Evolutionary conservation across 2,329 filamentous ascomycete species (phyloP), one percentile per base, ranked within the genome.

Genomic region (Lithohypha guttulata): DNA sequence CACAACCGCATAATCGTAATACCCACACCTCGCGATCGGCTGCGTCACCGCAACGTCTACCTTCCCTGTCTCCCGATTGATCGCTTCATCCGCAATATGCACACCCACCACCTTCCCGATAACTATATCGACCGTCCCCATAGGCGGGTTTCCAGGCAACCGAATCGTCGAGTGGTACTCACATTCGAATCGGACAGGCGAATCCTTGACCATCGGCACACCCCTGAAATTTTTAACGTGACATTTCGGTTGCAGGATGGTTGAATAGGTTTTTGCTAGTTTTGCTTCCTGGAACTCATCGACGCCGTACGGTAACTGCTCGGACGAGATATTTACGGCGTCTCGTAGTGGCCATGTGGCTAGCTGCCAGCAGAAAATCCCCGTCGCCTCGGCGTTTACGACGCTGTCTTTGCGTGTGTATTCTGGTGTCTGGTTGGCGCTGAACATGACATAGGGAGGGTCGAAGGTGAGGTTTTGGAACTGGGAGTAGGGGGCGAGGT

Each of bases 381-480:
- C 71, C 0, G 71, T 74, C 4, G 60, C 47, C 52, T 77, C 71
- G 46, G 61, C 68, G 53, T 78, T 78, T 49, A 59, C 54, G 21
- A 73, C 70, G 0, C 67, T 75, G 55, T 78, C 72, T 52, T 78
- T 78, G 42, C 68, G 66, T 0, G 49, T 36, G 2, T 51, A 52
- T 6, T 55, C 46, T 0, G 63, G 56, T 0, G 67, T 72, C 52
- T 76, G 70, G 55, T 78, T 77, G 2, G 69, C 65, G 22, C 61
- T 62, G 64, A 79, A 78, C 68, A 78, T 73, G 19, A 78, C 68
- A 50, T 75, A 75, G 0, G 74, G 74, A 0, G 73, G 74, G 51
- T 76, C 71, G 56, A 75, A 78, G 21, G 70, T 75, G 0, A 78
- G 63, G 47, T 77, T 77, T 55, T 71, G 75, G 63, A 78, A 78